Percentiles rank a stretch among this genome's conserved stretches.
These are phyloP conservation scores for Kodamaea neixiangensis DNA, from an alignment of 805 yeast species.

Conservation along the genomic window DNA sequence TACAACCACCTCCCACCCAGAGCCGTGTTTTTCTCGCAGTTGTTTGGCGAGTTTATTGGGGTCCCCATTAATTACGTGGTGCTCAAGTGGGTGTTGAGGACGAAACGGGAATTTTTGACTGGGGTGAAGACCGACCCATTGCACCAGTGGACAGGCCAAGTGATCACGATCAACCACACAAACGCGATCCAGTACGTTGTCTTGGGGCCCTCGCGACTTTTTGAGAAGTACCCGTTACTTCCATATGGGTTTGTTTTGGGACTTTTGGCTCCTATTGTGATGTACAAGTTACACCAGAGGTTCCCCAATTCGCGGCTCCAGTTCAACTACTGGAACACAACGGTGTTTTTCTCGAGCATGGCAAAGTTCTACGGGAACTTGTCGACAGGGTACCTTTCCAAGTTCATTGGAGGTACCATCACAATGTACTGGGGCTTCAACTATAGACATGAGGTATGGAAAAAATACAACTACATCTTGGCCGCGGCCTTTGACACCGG, in stretches of 20 bases:
- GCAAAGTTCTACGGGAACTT: conserved; percentile 51
- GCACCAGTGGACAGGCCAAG: conserved; percentile 55
- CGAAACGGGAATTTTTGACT: conserved; percentile 39
- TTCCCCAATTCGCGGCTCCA: conserved; percentile 25
- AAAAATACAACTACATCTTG: conserved; percentile 46
- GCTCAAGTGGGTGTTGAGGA: conserved; percentile 46
- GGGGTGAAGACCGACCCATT: conserved; percentile 44
- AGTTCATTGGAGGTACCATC: conserved; percentile 48
- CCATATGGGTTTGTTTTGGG: conserved; percentile 50
- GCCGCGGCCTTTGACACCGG: conserved; percentile 58
- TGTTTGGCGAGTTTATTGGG: conserved; percentile 54
- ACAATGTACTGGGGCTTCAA: conserved; percentile 48
- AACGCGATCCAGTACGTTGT: conserved; percentile 54
- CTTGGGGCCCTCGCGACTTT: conserved; percentile 48
- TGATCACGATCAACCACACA: conserved; percentile 42
- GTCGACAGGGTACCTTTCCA: conserved; percentile 50
- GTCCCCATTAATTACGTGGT: conserved; percentile 54
- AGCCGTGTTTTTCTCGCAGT: conserved; percentile 50
- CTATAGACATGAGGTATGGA: conserved; percentile 42
- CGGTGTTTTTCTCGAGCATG: conserved; percentile 51
- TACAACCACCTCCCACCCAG: conserved; percentile 56
- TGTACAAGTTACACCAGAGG: conserved; percentile 30
- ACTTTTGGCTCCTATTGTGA: conserved; percentile 34
- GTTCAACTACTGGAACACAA: conserved; percentile 46
- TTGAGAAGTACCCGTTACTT: conserved; percentile 41